Base-by-base conservation (phyloP, 2,329 filamentous ascomycete species). In the Clarireedia paspali region DNA sequence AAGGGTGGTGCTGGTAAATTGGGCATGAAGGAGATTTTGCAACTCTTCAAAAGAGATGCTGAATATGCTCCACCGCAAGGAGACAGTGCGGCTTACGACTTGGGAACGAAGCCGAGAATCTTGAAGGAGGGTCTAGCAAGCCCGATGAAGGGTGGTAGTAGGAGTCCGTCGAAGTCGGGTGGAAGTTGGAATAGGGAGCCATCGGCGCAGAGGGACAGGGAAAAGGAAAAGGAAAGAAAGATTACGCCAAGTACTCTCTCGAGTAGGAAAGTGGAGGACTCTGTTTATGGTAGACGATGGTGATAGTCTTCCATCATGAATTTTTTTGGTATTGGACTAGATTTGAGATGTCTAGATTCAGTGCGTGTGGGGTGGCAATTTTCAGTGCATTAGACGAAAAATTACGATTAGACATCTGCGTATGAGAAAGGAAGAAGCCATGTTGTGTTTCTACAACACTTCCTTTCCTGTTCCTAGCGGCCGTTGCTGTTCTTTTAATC, bases 1-100 rank as follows among this genome's bases (percentile, higher is more conserved):
- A 88, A 82, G 68, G 88, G 87, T 58, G 82, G 75, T 55, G 81
- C 84, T 15, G 83, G 88, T 69, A 96, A 96, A 74, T 77, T 99
- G 50, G 89, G 87, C 48, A 85, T 97, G 82, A 86, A 91, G 68
- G 94, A 99, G 72, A 95, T 99, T 70, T 79, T 99, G 71, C 85
- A 89, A 50, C 79, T 99, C 56, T 99, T 99, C 58, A 61, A 63
- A 47, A 61, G 68, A 14, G 68, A 70, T 62, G 68, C 66, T 5
- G 67, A 69, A 27, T 60, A 67, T 46, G 56, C 62, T 17, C 61
- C 61, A 30, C 60, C 62, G 2, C 46, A 44, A 6, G 44, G 54
- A n/a, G 46, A 48, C 40, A 53, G 55, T 17, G 52, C 40, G 4
- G 47, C 55, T 5, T 65, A 66, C 58, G 61, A 65, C 53, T 39